Evolutionary conservation across 2,329 filamentous ascomycete species (phyloP), one percentile per base, ranked within the genome.

Genomic region (Phialemoniopsis sp.): DNA sequence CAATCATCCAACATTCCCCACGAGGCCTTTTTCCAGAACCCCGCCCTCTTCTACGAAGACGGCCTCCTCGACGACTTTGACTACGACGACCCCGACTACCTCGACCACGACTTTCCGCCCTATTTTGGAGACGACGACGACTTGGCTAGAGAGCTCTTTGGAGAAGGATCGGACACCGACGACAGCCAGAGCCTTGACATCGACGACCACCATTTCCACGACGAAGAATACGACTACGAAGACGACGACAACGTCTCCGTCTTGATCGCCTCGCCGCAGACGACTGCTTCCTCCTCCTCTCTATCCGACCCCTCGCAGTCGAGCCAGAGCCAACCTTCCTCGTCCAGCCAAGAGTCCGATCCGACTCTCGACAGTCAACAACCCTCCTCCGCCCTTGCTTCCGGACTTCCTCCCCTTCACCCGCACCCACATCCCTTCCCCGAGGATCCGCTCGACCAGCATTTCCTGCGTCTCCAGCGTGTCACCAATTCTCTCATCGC

Each of bases 21-120:
- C 21, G 21, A 26, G 21, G 21, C 21, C 21, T 26, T 26, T 26
- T 10, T 26, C 21, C 21, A 26, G 21, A 26, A 26, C 21, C 21
- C 29, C 14, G 17, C 28, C 14, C 26, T 15, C 12, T 30, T 33
- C 28, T 21, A 37, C 36, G 28, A 35, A 13, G n/a, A n/a, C n/a
- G 14, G 33, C 12, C 14, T 29, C 21, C 29, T 32, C 26, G 12
- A 31, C n/a, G 15, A 32, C 14, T 21, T 32, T 4, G 19, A 32
- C 35, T 31, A 29, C 28, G 32, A 32, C 31, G 35, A 39, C 12
- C 9, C 33, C 40, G 37, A 41, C 18, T 21, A 32, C 28, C 41
- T 40, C 29, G n/a, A 26, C 33, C 32, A 36, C 21, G 21, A 26
- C n/a, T n/a, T n/a, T n/a, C n/a, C n/a, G n/a, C n/a, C n/a, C n/a